phyloP scores from a whole-genome alignment of 1,139 yeast species.

The Candida dubliniensis region DNA sequence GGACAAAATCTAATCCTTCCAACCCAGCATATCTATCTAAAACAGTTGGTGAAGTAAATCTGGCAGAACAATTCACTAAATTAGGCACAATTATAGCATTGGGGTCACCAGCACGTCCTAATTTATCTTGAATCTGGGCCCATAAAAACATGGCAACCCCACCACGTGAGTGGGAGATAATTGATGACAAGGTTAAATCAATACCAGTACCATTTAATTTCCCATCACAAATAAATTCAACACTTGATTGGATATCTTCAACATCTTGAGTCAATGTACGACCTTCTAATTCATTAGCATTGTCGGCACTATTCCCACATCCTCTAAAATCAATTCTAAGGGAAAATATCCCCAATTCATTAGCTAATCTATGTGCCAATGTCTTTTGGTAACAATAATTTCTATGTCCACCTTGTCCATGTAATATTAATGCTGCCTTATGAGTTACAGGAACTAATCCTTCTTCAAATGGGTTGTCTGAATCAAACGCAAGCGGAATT shows the following conservation, averaged over 20 bases:
- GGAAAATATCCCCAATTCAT: conserved; percentile 58
- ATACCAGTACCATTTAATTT: conserved; percentile 37
- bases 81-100: conserved; percentile 52
- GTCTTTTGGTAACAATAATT: conserved; percentile 71
- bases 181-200: conserved; percentile 49
- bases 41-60: conserved; percentile 47
- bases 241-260: conserved; percentile 61
- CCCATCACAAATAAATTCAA: conserved; percentile 42
- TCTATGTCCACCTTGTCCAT: conserved; percentile 86
- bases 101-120: conserved; percentile 27
- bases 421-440: conserved; percentile 47
- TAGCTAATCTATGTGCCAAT: conserved; percentile 62
- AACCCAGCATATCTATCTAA: conserved; percentile 32
- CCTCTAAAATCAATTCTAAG: conserved; percentile 84
- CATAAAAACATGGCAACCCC: conserved; percentile 75
- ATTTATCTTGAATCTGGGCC: conserved; percentile 49
- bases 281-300: conserved; percentile 43
- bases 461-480: conserved; percentile 23
- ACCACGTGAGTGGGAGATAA: conserved; percentile 82
- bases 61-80: conserved; percentile 69
- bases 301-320: conserved; percentile 74
- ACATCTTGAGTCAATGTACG: conserved; percentile 63
- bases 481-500: conserved; percentile 35
- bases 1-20: conserved; percentile 19
- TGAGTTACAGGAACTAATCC: conserved; percentile 39